A percentile compares a stretch with the other conserved stretches of the same genome.
These are phyloP conservation scores for Eucalyptus polyanthemos DNA, from an alignment of 345 rosid species.

Conservation along the genomic window DNA sequence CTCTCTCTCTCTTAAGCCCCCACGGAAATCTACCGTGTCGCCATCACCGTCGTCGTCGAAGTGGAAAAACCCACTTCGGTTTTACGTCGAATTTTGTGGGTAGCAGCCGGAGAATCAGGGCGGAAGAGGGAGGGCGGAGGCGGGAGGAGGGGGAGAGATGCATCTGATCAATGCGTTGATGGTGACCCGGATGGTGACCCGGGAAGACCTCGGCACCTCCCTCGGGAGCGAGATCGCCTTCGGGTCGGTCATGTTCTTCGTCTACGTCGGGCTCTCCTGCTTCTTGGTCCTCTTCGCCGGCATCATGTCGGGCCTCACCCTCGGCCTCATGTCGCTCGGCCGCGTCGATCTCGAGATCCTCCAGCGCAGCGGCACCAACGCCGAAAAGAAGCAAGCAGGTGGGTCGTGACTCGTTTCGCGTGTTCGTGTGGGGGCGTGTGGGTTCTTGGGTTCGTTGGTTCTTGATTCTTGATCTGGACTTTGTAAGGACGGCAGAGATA, in stretches of 20 bases:
- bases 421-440: not conserved
- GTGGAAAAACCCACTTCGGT: not conserved
- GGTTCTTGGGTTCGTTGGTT: not conserved
- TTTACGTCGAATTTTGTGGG: not conserved
- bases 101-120: not conserved
- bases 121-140: not conserved
- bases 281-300: slow-evolving; percentile 91
- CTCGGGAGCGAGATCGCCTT: slow-evolving; percentile 33
- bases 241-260: slow-evolving; percentile 47
- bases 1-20: not conserved
- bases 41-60: not conserved
- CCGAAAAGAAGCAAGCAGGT: slow-evolving; percentile 97
- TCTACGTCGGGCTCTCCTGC: slow-evolving; percentile 68
- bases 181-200: slow-evolving; percentile 49
- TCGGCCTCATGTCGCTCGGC: slow-evolving; percentile 97
- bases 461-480: not conserved
- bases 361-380: slow-evolving; percentile 75
- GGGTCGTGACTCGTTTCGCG: not conserved
- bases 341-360: slow-evolving; percentile 94
- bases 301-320: slow-evolving; percentile 91
- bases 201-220: slow-evolving; percentile 3
- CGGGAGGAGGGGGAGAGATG: slow-evolving; percentile 10
- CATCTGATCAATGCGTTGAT: slow-evolving; percentile 46
- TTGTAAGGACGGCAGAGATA: not conserved
- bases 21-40: not conserved